Evolutionary conservation across 331 rosid genomes (phyloP), one percentile per base, ranked within the genome.

Genomic region (Malus hybrid): DNA sequence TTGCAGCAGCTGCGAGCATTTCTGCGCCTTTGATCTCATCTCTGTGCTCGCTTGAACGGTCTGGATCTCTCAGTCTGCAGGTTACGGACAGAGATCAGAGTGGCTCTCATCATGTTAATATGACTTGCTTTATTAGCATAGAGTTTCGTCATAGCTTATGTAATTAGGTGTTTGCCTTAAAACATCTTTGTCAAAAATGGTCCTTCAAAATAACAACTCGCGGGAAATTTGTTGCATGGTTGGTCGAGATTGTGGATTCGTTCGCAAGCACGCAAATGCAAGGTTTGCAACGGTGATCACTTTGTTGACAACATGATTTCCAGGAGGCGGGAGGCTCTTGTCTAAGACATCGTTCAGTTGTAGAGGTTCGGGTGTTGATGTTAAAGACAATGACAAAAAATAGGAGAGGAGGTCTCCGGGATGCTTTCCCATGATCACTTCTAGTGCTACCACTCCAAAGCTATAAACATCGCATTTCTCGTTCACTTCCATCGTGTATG

Each of bases 381-480:
- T 59, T 16, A 69, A 46, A 42, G 83, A 36, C 3, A 71, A 39
- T 22, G 59, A 80, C 56, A 29, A 65, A 24, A 79, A 65, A 15
- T 22, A 55, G 31, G 69, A 70, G 64, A 82, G 64, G 22, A 88
- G 75, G 61, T 86, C 88, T 16, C 84, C 80, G 0, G 88, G 92
- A 76, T 88, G 90, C 69, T 73, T 75, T 73, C 90, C 92, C 78
- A 84, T 77, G 4, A 86, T 61, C 73, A 80, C 80, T 70, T 88
- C 92, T 70, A 88, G 65, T 10, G 69, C n/a, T 15, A 85, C 52
- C 14, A 88, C 87, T 55, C 90, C 83, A 64, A 82, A 88, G 78
- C 85, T 84, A n/a, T 69, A 88, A 4, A 84, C 86, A 67, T 88
- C 88, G 33, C 88, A 81, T 76, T 84, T 86, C 75, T 86, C 83